These are phyloP conservation scores for Cardiospermum halicacabum DNA, from an alignment of 345 rosid species.

Conservation along the genomic window DNA sequence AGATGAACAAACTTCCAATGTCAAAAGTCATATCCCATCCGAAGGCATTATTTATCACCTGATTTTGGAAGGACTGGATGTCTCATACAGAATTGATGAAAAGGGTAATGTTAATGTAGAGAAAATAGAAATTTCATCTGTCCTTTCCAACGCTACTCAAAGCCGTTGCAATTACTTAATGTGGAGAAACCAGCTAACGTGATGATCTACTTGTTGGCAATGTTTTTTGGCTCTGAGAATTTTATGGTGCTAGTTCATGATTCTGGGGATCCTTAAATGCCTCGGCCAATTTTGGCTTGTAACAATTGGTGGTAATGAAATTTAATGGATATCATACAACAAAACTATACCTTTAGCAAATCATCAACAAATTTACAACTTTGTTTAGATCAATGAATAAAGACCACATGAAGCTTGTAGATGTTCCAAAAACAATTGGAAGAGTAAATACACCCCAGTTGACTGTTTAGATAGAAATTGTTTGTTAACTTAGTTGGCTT, in stretches of 20 bases:
- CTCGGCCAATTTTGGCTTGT: too few relatives aligned
- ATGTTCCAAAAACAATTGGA: too few relatives aligned
- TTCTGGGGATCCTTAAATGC: not conserved
- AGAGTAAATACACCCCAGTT: too few relatives aligned
- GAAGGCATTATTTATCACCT: slow-evolving; percentile 52
- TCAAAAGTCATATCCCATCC: slow-evolving; percentile 6
- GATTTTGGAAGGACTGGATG: slow-evolving; percentile 65
- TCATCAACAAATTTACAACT: too few relatives aligned
- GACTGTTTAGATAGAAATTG: too few relatives aligned
- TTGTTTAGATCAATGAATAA: too few relatives aligned
- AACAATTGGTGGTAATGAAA: too few relatives aligned
- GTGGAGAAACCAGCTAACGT: slow-evolving; percentile 30
- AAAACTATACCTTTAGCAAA: too few relatives aligned
- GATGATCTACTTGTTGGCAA: not conserved
- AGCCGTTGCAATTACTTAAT: slow-evolving; percentile 20
- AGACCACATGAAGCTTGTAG: too few relatives aligned
- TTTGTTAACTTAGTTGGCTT: too few relatives aligned
- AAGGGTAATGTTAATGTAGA: slow-evolving; percentile 57
- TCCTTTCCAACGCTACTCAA: not conserved
- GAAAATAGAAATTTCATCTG: slow-evolving; percentile 30
- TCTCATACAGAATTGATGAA: slow-evolving; percentile 61
- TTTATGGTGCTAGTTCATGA: not conserved
- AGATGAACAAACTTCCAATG: slow-evolving; percentile 21
- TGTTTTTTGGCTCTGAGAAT: not conserved
- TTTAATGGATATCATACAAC: too few relatives aligned